These are phyloP conservation scores for Xerocomellus dryophilus DNA, from an alignment of 768 basidiomycete genomes.

Conservation along the genomic window DNA sequence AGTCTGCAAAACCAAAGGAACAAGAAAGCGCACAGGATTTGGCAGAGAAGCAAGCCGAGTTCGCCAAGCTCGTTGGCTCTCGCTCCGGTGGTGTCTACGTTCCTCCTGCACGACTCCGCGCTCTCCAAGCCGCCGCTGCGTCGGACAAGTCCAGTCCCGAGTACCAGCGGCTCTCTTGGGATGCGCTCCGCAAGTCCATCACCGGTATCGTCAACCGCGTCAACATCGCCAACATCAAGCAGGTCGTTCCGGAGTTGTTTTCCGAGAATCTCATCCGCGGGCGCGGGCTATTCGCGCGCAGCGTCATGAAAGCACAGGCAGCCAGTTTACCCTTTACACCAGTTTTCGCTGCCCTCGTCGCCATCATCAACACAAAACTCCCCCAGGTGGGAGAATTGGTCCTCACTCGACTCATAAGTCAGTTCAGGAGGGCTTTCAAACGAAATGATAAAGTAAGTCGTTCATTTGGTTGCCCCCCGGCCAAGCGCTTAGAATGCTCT, in stretches of 20 bases:
- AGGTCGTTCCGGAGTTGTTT: constrained; percentile 87
- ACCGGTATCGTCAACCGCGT: constrained; percentile 99
- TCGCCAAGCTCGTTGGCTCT: constrained; percentile 77
- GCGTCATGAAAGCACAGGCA: constrained; percentile 97
- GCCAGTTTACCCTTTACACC: constrained; percentile 97
- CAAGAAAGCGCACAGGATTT: constrained; percentile 42
- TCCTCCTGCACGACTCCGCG: constrained; percentile 89
- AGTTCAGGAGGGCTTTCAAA: constrained; percentile 93
- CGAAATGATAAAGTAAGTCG: constrained; percentile 91
- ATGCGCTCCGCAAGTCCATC: constrained; percentile 93
- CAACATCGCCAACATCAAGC: constrained; percentile 94
- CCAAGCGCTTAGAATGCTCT: neutral
- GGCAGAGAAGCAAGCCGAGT: constrained; percentile 80
- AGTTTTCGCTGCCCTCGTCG: constrained; percentile 90
- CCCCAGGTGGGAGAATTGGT: constrained; percentile 95
- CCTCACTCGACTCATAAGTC: constrained; percentile 84
- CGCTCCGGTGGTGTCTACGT: constrained; percentile 95
- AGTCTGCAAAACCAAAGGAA: constrained; percentile 49
- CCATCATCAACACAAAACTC: constrained; percentile 95
- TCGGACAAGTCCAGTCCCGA: constrained; percentile 81
- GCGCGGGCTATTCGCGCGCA: constrained; percentile 86
- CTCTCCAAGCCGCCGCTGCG: constrained; percentile 80
- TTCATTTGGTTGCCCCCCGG: neutral
- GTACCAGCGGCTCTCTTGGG: constrained; percentile 96
- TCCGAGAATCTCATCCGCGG: constrained; percentile 92